Percentiles rank a stretch among this genome's conserved stretches.
phyloP scores from a whole-genome alignment of 2,329 filamentous ascomycete genomes.

The Eutypa lata region DNA sequence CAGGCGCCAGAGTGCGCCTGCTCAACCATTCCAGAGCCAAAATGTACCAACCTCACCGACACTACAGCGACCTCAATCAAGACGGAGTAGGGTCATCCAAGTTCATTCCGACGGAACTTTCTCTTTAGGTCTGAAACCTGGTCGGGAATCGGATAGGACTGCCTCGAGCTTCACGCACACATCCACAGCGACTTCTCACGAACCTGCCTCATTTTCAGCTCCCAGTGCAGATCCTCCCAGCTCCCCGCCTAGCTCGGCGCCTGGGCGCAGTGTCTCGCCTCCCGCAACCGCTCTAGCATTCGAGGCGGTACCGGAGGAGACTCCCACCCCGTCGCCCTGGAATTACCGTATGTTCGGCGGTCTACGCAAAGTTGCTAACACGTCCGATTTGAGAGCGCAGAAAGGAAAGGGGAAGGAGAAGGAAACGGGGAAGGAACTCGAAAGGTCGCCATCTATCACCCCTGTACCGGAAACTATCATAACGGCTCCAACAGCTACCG shows the following conservation, averaged over 20 bases:
- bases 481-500: slow-evolving; percentile 16
- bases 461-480: slow-evolving; percentile 26
- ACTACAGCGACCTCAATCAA: slow-evolving; percentile 31
- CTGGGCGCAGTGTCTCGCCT: slow-evolving; percentile 41
- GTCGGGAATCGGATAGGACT: slow-evolving; percentile 22
- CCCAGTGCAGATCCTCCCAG: slow-evolving; percentile 44
- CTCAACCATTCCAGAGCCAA: slow-evolving; percentile 20
- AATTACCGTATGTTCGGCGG: slow-evolving; percentile 54
- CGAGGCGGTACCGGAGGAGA: slow-evolving; percentile 33
- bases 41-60: slow-evolving; percentile 19
- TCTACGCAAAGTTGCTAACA: slow-evolving; percentile 49
- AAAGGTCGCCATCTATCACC: slow-evolving; percentile 25
- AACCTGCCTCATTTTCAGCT: slow-evolving; percentile 44
- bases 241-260: slow-evolving; percentile 46
- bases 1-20: slow-evolving; percentile 35
- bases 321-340: slow-evolving; percentile 39
- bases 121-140: slow-evolving; percentile 40
- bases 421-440: slow-evolving; percentile 38
- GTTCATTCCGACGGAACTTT: slow-evolving; percentile 59
- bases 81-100: slow-evolving; percentile 44
- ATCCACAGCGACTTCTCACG: slow-evolving; percentile 48
- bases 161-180: slow-evolving; percentile 36
- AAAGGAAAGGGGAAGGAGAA: slow-evolving; percentile 10
- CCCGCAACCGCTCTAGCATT: slow-evolving; percentile 31
- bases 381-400: slow-evolving; percentile 32